A percentile compares a stretch with the other conserved stretches of the same genome.
Conservation (phyloP, 805 yeast genomes). For the Ogataea paraovalis region DNA sequence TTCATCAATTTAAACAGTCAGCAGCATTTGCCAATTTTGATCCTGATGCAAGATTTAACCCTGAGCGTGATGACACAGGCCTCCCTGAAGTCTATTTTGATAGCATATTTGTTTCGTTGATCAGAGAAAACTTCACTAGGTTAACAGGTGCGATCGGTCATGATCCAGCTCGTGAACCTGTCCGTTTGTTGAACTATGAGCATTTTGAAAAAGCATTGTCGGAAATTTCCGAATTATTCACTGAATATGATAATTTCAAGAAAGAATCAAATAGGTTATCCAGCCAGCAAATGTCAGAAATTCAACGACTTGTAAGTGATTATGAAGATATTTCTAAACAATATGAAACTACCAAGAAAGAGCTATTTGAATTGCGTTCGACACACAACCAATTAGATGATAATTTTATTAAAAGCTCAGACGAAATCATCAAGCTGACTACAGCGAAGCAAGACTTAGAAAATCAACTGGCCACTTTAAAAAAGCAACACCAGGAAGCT, state of each 20-base stretch:
- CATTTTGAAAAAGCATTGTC: conserved; percentile 44
- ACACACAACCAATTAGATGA: conserved; percentile 24
- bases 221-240: conserved; percentile 23
- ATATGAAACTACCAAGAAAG: conserved; percentile 21
- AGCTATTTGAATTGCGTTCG: conserved; percentile 32
- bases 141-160: conserved; percentile 67
- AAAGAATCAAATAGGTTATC: conserved; percentile 14
- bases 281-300: conserved; percentile 18
- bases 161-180: conserved; percentile 73
- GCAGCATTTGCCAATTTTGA: conserved; percentile 52
- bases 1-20: conserved; percentile 67
- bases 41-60: conserved; percentile 44
- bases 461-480: conserved; percentile 23
- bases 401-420: conserved; percentile 21
- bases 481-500: conserved; percentile 20
- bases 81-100: conserved; percentile 81
- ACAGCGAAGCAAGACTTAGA: conserved; percentile 31
- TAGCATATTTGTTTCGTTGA: conserved; percentile 53
- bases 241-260: conserved; percentile 17
- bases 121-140: conserved; percentile 66
- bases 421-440: conserved; percentile 24
- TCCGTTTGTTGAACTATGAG: conserved; percentile 59
- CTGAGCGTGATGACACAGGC: conserved; percentile 74
- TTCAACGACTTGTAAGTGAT: conserved; percentile 20
- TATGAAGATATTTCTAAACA: conserved; percentile 33